Evolutionary conservation across 1,284 basidiomycete genomes (phyloP).

Genomic region (Microbotryum scabiosae): DNA sequence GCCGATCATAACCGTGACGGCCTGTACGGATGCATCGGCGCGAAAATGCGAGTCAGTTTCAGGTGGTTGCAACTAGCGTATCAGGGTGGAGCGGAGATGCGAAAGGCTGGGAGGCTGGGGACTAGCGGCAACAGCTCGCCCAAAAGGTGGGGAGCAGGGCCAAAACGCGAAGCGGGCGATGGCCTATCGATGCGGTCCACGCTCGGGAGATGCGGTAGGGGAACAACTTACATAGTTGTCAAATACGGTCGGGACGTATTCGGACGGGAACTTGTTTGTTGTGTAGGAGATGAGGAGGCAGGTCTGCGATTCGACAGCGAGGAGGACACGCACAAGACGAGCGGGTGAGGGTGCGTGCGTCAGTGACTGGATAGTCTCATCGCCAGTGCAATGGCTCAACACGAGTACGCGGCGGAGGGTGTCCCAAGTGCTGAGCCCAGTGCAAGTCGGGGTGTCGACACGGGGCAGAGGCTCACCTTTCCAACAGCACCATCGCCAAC

Average conservation of each 20-base stretch:
- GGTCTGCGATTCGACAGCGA: slow-evolving; percentile 52
- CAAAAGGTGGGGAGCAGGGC: no score
- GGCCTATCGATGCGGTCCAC: no score
- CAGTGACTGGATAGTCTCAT: no score
- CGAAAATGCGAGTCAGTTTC: background rate
- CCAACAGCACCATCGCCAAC: slow-evolving; percentile 99
- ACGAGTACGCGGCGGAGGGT: background rate
- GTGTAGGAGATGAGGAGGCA: slow-evolving; percentile 98
- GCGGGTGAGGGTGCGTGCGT: no score
- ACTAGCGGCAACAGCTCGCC: no score
- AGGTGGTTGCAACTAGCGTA: no score
- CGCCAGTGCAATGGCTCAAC: background rate
- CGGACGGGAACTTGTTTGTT: slow-evolving; percentile 66
- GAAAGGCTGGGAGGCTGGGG: no score
- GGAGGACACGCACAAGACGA: slow-evolving; percentile 7
- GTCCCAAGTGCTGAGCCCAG: background rate
- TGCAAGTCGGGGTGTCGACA: background rate
- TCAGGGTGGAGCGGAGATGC: no score
- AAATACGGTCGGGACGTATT: slow-evolving; percentile 98
- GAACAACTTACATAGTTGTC: slow-evolving; percentile 68
- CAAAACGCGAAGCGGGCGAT: no score
- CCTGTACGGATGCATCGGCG: slow-evolving; percentile 12
- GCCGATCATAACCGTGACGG: slow-evolving; percentile 99
- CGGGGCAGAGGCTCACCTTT: slow-evolving; percentile 59
- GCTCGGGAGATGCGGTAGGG: no score